Percentiles rank a stretch among this genome's conserved stretches.
These are phyloP conservation scores for Cyclotella kingstonii DNA, from an alignment of 108 stramenopile genomes.

Conservation along the genomic window DNA sequence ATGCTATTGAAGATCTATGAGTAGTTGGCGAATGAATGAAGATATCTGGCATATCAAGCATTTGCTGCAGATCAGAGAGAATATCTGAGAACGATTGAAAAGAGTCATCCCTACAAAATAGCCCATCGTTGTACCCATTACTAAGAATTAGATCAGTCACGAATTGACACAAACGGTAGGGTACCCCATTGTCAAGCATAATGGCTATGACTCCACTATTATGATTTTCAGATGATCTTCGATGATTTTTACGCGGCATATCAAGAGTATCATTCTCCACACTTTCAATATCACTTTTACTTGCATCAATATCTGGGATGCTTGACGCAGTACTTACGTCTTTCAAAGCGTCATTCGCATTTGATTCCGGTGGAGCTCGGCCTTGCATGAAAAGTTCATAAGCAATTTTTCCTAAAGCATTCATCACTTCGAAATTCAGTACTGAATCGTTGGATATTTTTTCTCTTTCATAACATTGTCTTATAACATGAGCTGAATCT, in stretches of 20 bases:
- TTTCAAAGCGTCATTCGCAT: neutral
- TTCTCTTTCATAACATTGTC: too few relatives aligned
- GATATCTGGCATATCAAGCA: conserved; percentile 11
- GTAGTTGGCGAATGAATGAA: conserved; percentile 11
- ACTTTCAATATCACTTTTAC: neutral
- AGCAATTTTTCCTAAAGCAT: neutral
- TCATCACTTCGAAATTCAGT: neutral
- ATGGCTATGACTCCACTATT: neutral
- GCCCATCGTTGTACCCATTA: neutral
- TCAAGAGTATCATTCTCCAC: neutral
- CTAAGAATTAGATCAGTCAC: conserved; percentile 4
- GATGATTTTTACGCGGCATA: conserved; percentile 1
- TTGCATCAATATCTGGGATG: neutral
- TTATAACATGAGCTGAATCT: too few relatives aligned
- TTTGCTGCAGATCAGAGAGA: conserved; percentile 18
- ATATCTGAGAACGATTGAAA: conserved; percentile 10
- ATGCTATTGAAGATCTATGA: neutral
- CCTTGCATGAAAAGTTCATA: conserved; percentile 1
- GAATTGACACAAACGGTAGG: conserved; percentile 16
- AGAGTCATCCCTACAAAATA: conserved; percentile 13
- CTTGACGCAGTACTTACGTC: neutral
- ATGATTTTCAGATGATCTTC: conserved; percentile 1
- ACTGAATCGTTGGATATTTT: too few relatives aligned
- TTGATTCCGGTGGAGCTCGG: neutral
- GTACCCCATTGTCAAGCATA: conserved; percentile 8